Conservation (phyloP, 192 early-diverging fungal genomes). For the Entomortierella chlamydospora region DNA sequence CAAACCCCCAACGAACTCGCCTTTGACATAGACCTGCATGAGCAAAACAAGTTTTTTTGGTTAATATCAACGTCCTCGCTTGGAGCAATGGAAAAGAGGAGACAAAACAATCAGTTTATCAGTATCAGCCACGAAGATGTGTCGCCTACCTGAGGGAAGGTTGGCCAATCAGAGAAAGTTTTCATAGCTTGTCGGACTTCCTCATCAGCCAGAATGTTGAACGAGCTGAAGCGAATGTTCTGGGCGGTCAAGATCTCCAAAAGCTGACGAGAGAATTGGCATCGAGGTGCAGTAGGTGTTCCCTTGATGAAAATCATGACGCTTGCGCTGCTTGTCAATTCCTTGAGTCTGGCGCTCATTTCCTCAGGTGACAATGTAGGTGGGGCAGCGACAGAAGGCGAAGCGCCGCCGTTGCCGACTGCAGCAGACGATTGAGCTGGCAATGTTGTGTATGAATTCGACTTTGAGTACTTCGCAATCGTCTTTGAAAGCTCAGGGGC, state of each 20-base stretch:
- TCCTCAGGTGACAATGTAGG: conserved; percentile 57
- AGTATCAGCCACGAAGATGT: conserved; percentile 80
- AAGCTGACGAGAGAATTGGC: conserved; percentile 90
- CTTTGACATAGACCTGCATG: conserved; percentile 88
- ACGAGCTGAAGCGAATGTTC: conserved; percentile 84
- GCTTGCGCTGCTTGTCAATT: conserved; percentile 72
- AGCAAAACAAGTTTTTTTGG: neutral
- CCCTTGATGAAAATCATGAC: conserved; percentile 96
- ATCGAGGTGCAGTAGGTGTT: conserved; percentile 77
- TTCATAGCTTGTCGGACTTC: conserved; percentile 94
- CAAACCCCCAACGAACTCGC: conserved; percentile 94
- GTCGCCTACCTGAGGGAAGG: conserved; percentile 81
- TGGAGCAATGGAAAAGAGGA: too few relatives aligned
- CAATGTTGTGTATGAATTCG: conserved; percentile 8
- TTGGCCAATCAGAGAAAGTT: conserved; percentile 87
- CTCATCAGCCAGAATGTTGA: conserved; percentile 92
- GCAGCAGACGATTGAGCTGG: conserved; percentile 13
- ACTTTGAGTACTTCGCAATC: conserved; percentile 71
- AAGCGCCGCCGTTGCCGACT: conserved; percentile 31
- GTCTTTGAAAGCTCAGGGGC: conserved; percentile 79
- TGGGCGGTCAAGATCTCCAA: conserved; percentile 84
- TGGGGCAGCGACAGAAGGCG: conserved; percentile 50
- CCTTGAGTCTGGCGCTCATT: conserved; percentile 77
- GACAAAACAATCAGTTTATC: too few relatives aligned
- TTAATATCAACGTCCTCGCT: too few relatives aligned